Base-by-base conservation (phyloP, 257 asterid species). In the Cordia subcordata region DNA sequence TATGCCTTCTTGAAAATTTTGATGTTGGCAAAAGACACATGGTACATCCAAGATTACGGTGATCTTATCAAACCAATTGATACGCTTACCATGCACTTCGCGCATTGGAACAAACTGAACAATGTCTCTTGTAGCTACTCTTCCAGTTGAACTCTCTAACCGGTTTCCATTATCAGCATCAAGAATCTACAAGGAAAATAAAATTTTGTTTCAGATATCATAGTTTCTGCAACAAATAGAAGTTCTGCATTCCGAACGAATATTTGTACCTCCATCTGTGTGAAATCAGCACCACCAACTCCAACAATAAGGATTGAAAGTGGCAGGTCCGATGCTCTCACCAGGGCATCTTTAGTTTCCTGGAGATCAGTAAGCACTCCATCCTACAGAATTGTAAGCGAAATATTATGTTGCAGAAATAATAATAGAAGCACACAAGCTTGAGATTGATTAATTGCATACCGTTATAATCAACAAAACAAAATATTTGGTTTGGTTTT, bases 51-150 rank as follows among this genome's bases (percentile, higher is more conserved):
- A 27, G 6, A 27, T n/a, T n/a, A n/a, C n/a, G n/a, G 18, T 1
- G n/a, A n/a, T n/a, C n/a, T n/a, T n/a, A n/a, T n/a, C n/a, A n/a
- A n/a, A n/a, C n/a, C n/a, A n/a, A 18, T 33, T 19, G 4, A 60
- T 0, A 49, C 42, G 51, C 74, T 70, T 66, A 84, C 96, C 81
- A 51, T 69, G 91, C 57, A 83, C 85, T 69, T 88, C 90, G 11
- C 92, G 84, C 86, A 88, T 79, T n/a, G 96, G 94, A 81, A 85
- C 88, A 53, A 88, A 88, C 76, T 85, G 92, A 66, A 88, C 92
- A 14, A 83, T 81, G 74, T 88, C 96, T 42, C 94, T 71, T 23
- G 94, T 77, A 49, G 96, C 92, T 61, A 88, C 52, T 78, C 96
- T 76, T 59, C 96, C 92, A 0, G 75, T 77, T n/a, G 76, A 69